phyloP scores from a whole-genome alignment of 106 monocot species.

The Gastrodia elata region DNA sequence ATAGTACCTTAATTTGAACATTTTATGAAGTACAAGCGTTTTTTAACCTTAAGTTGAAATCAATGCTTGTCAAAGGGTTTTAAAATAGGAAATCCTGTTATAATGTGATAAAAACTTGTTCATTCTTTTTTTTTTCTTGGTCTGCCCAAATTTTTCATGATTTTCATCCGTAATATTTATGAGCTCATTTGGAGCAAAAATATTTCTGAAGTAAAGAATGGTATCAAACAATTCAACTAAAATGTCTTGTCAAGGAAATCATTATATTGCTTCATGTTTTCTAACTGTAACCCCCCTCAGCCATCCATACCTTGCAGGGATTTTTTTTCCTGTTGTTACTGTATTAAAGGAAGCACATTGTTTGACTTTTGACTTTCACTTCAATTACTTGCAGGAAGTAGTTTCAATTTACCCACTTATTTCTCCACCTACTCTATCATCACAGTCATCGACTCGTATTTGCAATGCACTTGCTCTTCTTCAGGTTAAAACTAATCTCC shows the following conservation, averaged over 20 bases:
- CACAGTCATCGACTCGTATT: conserved; percentile 52
- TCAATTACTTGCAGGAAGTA: conserved; percentile 48
- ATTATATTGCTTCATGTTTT: too few species aligned
- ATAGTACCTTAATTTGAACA: not conserved
- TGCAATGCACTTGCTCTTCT: conserved; percentile 78
- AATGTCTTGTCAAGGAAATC: too few species aligned
- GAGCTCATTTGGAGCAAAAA: not conserved
- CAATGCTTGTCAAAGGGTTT: not conserved
- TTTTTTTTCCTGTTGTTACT: too few species aligned
- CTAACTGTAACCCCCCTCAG: too few species aligned
- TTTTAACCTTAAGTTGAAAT: not conserved
- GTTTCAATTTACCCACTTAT: conserved; percentile 63
- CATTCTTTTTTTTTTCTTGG: too few species aligned
- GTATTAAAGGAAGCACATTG: not conserved
- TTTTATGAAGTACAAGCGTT: not conserved
- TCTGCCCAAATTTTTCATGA: too few species aligned
- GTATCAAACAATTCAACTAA: too few species aligned
- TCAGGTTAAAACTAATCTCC: conserved; percentile 34
- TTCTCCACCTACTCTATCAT: conserved; percentile 48
- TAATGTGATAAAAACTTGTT: not conserved
- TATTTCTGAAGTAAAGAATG: too few species aligned
- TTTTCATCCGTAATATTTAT: not conserved
- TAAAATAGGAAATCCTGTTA: not conserved
- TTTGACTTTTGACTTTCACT: conserved; percentile 1
- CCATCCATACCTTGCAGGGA: too few species aligned